These are phyloP conservation scores for Acer saccharum DNA, from an alignment of 345 rosid species.

Conservation along the genomic window DNA sequence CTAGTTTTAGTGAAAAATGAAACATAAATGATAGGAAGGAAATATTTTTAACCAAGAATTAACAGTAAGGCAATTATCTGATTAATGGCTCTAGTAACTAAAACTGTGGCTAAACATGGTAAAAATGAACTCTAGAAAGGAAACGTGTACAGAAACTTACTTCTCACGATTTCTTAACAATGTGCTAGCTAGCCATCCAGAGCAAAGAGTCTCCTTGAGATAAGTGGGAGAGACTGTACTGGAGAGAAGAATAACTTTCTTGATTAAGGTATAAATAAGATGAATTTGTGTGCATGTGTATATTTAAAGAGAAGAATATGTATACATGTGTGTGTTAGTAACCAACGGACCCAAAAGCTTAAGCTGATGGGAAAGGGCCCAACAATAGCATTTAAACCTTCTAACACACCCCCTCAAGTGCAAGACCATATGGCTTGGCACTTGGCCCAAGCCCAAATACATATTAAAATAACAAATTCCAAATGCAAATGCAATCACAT, in stretches of 20 bases:
- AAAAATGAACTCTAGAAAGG: background rate
- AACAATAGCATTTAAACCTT: too few species aligned
- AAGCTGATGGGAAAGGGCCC: too few species aligned
- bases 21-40: background rate
- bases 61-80: background rate
- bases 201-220: conserved; percentile 59
- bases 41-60: background rate
- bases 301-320: background rate
- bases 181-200: conserved; percentile 59
- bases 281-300: background rate
- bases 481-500: too few species aligned
- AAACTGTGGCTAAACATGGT: background rate
- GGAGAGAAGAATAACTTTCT: conserved; percentile 29
- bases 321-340: background rate
- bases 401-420: too few species aligned
- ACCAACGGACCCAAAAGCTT: too few species aligned
- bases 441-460: too few species aligned
- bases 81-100: background rate
- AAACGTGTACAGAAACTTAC: conserved; percentile 29
- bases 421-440: too few species aligned
- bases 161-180: conserved; percentile 48
- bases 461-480: too few species aligned
- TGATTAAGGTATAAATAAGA: background rate
- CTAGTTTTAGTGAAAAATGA: background rate
- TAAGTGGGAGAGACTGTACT: conserved; percentile 65